Evolutionary conservation across 129 eudicot genomes (phyloP).

Genomic region (Flaveria trinervia): DNA sequence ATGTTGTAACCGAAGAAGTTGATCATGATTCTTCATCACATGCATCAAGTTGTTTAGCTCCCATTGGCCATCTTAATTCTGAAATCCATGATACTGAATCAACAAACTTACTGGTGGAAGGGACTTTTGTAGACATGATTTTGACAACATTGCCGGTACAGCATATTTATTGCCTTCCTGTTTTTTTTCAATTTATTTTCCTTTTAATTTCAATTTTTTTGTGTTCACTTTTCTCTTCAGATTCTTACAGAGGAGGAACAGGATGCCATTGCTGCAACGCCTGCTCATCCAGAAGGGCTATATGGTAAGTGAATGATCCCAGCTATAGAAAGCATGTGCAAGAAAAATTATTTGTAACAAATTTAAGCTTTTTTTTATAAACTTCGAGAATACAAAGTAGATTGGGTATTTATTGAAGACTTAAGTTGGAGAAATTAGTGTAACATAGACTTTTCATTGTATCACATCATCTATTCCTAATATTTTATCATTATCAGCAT

Average conservation of each 20-base stretch:
- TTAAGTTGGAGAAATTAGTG: not conserved
- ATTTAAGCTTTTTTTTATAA: not conserved
- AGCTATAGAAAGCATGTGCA: not conserved
- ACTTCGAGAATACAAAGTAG: not conserved
- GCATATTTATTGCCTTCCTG: not conserved
- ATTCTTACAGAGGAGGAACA: conserved; percentile 91
- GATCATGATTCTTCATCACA: conserved; percentile 39
- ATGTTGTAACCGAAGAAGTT: conserved; percentile 55
- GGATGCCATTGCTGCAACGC: conserved; percentile 77
- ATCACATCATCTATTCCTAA: conserved; percentile 34
- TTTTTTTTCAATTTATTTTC: conserved; percentile 2
- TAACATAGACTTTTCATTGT: not conserved
- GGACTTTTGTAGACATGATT: conserved; percentile 72
- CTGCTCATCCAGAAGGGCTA: conserved; percentile 98
- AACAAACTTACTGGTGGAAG: conserved; percentile 54
- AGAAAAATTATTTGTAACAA: not conserved
- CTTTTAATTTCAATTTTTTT: conserved; percentile 8
- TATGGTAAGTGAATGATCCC: conserved; percentile 45
- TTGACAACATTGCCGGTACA: conserved; percentile 92
- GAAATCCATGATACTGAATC: conserved; percentile 66
- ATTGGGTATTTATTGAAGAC: not conserved
- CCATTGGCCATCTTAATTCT: conserved; percentile 18
- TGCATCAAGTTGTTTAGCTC: conserved; percentile 12
- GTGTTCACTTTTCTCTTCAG: conserved; percentile 42
- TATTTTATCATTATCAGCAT: conserved; percentile 52